These are phyloP conservation scores for Cladosporium sp. DNA, from an alignment of 2,329 filamentous ascomycete genomes.

Conservation along the genomic window DNA sequence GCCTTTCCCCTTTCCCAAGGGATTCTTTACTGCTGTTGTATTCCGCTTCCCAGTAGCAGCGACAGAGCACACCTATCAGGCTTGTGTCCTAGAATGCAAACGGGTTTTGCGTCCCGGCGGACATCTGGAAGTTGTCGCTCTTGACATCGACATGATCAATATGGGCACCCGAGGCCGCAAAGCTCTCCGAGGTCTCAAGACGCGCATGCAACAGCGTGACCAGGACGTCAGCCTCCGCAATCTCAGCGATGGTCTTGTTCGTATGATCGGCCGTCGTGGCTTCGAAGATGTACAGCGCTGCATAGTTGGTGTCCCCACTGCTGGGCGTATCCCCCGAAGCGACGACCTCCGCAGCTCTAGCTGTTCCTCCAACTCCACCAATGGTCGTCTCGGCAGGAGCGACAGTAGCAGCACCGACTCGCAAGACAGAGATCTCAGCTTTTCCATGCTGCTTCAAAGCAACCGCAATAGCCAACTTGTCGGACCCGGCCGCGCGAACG, in stretches of 20 bases:
- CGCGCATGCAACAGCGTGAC: constrained; percentile 59
- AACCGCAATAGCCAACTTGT: constrained; percentile 37
- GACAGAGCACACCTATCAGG: constrained; percentile 63
- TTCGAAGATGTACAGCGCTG: constrained; percentile 71
- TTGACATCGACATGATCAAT: constrained; percentile 76
- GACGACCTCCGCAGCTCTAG: constrained; percentile 29
- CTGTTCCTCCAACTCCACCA: constrained; percentile 15
- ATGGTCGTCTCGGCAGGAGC: constrained; percentile 3
- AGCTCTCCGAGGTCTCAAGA: constrained; percentile 66
- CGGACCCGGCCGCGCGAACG: constrained; percentile 43
- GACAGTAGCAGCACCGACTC: constrained; percentile 11
- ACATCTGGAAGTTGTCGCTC: constrained; percentile 70
- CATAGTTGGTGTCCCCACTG: constrained; percentile 71
- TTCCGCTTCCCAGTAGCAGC: constrained; percentile 70
- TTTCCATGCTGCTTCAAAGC: constrained; percentile 36
- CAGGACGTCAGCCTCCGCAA: constrained; percentile 56
- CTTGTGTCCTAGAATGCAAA: constrained; percentile 68
- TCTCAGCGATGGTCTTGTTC: constrained; percentile 54
- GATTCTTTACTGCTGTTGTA: constrained; percentile 71
- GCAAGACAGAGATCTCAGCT: constrained; percentile 18
- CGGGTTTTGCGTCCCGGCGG: constrained; percentile 74
- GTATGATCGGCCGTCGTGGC: constrained; percentile 62
- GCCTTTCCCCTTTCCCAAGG: constrained; percentile 69
- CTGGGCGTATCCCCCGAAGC: constrained; percentile 40
- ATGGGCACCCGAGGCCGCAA: constrained; percentile 70